A percentile compares a stretch with the other conserved stretches of the same genome.
Evolutionary conservation across 2,329 filamentous ascomycete genomes (phyloP).

Genomic region (Fusarium cicatricum): DNA sequence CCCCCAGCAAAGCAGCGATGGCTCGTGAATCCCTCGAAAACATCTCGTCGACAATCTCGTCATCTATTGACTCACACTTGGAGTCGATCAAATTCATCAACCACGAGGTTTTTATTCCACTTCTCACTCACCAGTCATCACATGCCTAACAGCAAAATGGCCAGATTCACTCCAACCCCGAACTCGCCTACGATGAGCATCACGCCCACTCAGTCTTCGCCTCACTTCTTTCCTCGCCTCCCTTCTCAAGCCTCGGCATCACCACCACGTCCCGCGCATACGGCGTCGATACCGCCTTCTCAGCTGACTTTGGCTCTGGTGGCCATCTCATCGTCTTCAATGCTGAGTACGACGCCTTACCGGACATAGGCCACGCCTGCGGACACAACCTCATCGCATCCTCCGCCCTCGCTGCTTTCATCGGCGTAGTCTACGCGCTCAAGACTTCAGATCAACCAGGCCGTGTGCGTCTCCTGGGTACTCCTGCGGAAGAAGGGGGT

Average conservation of each 20-base stretch:
- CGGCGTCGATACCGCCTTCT: constrained; percentile 16
- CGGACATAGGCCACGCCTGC: constrained; percentile 25
- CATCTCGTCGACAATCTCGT: not conserved
- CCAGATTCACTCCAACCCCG: constrained; percentile 30
- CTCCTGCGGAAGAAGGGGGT: constrained; percentile 14
- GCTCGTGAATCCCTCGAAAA: not conserved
- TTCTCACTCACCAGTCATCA: not conserved
- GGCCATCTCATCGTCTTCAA: constrained; percentile 28
- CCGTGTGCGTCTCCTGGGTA: constrained; percentile 6
- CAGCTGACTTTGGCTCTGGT: constrained; percentile 20
- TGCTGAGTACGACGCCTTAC: constrained; percentile 29
- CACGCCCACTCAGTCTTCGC: constrained; percentile 24
- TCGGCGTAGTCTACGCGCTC: not conserved
- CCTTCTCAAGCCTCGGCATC: constrained; percentile 8
- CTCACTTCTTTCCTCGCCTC: constrained; percentile 4
- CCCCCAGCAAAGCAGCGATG: not conserved
- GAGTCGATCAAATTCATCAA: constrained; percentile 1
- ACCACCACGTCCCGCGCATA: constrained; percentile 17
- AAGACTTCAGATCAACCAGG: not conserved
- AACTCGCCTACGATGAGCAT: constrained; percentile 22
- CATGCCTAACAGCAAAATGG: not conserved
- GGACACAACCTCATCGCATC: constrained; percentile 30
- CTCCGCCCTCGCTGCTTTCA: constrained; percentile 24
- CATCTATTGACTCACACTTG: not conserved
- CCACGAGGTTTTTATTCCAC: not conserved